These are phyloP conservation scores for Ogataea populi-albae DNA, from an alignment of 805 yeast species.

Conservation along the genomic window DNA sequence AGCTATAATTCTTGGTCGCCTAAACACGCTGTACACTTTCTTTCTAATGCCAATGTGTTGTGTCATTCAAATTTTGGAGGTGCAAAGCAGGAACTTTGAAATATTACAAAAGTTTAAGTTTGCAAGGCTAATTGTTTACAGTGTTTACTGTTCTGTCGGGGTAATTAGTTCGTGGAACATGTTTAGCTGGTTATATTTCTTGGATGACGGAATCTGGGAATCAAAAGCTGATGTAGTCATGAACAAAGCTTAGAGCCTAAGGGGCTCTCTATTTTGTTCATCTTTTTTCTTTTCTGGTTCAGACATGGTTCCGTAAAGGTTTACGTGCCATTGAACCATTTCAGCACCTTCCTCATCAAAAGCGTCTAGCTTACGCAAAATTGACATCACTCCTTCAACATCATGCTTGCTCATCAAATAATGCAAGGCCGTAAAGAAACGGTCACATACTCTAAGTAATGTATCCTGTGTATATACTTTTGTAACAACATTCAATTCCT, in stretches of 20 bases:
- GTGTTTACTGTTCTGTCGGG: constrained; percentile 86
- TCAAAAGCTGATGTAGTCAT: constrained; percentile 10
- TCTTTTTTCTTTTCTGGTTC: neutral
- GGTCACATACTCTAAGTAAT: constrained; percentile 19
- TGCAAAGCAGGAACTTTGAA: constrained; percentile 53
- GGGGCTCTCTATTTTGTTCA: constrained; percentile 2
- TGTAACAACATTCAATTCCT: constrained; percentile 22
- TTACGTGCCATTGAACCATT: neutral
- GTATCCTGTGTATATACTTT: constrained; percentile 10
- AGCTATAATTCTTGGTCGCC: constrained; percentile 67
- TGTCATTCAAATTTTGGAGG: constrained; percentile 41
- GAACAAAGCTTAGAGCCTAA: constrained; percentile 4
- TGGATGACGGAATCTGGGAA: constrained; percentile 71
- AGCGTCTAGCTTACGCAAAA: constrained; percentile 7
- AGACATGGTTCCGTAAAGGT: too few species aligned
- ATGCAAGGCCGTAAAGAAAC: constrained; percentile 16
- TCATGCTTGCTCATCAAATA: constrained; percentile 9
- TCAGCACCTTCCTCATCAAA: constrained; percentile 3
- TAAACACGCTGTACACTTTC: constrained; percentile 61
- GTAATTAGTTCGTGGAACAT: constrained; percentile 85
- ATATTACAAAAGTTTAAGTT: constrained; percentile 64
- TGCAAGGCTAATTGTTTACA: constrained; percentile 72
- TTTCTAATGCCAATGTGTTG: constrained; percentile 66
- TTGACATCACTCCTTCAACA: constrained; percentile 7
- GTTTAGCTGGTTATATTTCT: constrained; percentile 82